A percentile compares a stretch with the other conserved stretches of the same genome.
Evolutionary conservation across 2,329 filamentous ascomycete genomes (phyloP).

Genomic region (Alternaria sp.): DNA sequence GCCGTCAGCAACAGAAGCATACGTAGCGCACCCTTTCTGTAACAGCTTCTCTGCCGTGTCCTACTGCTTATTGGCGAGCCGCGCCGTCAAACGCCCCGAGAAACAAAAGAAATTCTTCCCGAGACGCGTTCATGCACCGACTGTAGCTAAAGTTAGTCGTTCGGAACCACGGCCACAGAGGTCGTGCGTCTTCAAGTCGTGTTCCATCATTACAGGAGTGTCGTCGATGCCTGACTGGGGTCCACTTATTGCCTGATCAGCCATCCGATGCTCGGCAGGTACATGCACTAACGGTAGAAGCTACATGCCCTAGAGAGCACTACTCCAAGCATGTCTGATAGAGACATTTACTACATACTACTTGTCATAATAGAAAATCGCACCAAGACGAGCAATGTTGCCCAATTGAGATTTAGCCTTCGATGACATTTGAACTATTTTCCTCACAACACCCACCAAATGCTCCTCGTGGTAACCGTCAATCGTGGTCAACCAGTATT

Average conservation of each 20-base stretch:
- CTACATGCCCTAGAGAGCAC: background rate
- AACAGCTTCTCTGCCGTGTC: slow-evolving; percentile 8
- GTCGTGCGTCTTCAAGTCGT: slow-evolving; percentile 6
- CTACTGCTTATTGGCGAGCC: slow-evolving; percentile 8
- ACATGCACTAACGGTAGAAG: background rate
- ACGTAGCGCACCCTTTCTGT: slow-evolving; percentile 14
- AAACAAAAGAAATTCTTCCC: slow-evolving; percentile 23
- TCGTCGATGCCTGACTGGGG: slow-evolving; percentile 2
- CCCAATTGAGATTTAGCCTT: background rate
- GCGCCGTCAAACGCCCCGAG: slow-evolving; percentile 15
- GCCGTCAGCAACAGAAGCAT: slow-evolving; percentile 6
- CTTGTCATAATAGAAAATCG: background rate
- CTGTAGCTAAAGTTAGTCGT: background rate
- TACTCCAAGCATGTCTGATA: background rate
- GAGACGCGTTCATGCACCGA: slow-evolving; percentile 13
- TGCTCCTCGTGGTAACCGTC: too few species aligned
- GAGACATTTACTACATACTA: background rate
- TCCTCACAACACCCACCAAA: background rate
- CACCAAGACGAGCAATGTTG: background rate
- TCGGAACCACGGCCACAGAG: background rate
- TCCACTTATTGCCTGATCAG: slow-evolving; percentile 9
- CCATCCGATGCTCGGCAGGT: background rate
- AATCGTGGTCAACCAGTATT: background rate
- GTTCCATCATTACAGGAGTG: slow-evolving; percentile 12
- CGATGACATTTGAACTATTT: background rate